Base-by-base conservation (phyloP, 2,329 filamentous ascomycete species). In the Botrytis tulipae region DNA sequence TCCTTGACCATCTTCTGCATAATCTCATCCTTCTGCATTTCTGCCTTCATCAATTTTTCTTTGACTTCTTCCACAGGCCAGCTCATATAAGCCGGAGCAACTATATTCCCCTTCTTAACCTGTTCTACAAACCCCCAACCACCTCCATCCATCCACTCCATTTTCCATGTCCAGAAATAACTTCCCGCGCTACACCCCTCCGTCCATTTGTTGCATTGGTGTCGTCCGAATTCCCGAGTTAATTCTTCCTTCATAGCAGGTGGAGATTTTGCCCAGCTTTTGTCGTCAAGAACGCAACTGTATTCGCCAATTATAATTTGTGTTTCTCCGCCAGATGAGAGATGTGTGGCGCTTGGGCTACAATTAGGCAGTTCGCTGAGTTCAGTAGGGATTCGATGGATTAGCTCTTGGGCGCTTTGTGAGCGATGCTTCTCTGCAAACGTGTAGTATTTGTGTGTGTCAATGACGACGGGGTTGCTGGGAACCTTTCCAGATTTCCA, bases 111-210 rank as follows among this genome's bases (percentile, higher is more conserved):
- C 35, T 82, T 83, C 35, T 86, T 84, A 14, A 82, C 84, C 80
- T 88, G 86, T 54, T 86, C 83, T 32, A 84, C 83, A 80, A 90
- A 89, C 0, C 87, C 87, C 88, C 88, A 90, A 79, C 88, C 87
- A 20, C 87, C 87, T 20, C 87, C 88, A n/a, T 85, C 84, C 84
- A 88, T 87, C 87, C 87, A 89, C 75, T 78, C 79, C 87, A 89
- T 89, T 72, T 87, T 87, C 78, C 83, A 87, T 0, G 88, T 89
- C 88, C 88, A 89, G 81, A 90, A 90, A 77, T 85, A 89, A 46
- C 83, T 83, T 1, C 88, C 88, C 3, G 85, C 85, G 22, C 85
- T 80, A 62, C 83, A 83, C n/a, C 83, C 77, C 73, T 87, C 14
- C 3, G 42, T 84, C 80, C 85, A 90, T 61, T 82, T 82, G 18